A percentile compares a stretch with the other conserved stretches of the same genome.
These are phyloP conservation scores for Diaporthe longicolla DNA, from an alignment of 2,329 filamentous ascomycete species.

Conservation along the genomic window DNA sequence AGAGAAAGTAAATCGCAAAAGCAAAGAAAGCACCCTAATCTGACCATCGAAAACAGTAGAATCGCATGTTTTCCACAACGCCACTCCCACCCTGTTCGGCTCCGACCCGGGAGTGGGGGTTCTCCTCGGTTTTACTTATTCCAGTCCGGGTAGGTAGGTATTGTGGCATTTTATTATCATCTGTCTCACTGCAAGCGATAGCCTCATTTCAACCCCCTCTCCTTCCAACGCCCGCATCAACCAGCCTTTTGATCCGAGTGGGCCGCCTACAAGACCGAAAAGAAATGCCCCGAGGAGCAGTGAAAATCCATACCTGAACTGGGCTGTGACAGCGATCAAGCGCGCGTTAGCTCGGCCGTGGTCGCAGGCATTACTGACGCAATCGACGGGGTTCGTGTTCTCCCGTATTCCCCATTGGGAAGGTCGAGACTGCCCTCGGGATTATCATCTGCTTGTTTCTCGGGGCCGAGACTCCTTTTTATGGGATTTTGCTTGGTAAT, in stretches of 20 bases:
- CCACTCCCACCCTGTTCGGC: background rate
- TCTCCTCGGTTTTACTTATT: background rate
- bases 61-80: background rate
- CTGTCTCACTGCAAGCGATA: background rate
- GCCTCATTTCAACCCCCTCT: background rate
- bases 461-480: background rate
- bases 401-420: conserved; percentile 11
- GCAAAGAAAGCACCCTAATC: conserved; percentile 2
- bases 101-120: conserved; percentile 5
- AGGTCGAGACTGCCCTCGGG: conserved; percentile 10
- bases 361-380: too few relatives aligned
- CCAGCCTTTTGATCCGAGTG: background rate
- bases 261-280: background rate
- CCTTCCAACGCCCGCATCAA: too few relatives aligned
- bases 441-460: background rate
- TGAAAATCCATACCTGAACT: background rate
- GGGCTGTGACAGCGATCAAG: background rate
- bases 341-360: conserved; percentile 11
- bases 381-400: background rate
- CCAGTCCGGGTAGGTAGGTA: background rate
- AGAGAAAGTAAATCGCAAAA: background rate
- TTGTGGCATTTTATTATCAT: too few relatives aligned
- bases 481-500: background rate
- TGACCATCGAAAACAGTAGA: background rate
- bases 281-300: background rate